Evolutionary conservation across 1,139 yeast genomes (phyloP), one percentile per base, ranked within the genome.

Genomic region (Kurtzmaniella quercitrusa): DNA sequence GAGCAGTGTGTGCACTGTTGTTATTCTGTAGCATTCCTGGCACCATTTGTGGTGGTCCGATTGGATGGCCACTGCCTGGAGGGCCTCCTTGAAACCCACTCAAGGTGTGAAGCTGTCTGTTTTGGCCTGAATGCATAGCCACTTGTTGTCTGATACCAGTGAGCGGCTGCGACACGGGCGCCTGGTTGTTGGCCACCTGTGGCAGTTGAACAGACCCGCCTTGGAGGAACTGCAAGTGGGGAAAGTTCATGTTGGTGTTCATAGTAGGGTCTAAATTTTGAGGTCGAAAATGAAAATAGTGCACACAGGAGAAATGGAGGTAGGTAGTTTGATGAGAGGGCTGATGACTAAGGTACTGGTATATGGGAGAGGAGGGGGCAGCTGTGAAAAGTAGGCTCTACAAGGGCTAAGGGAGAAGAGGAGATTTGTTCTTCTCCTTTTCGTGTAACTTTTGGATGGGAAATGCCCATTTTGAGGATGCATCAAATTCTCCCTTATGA

Each of bases 161-260:
- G 24, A 39, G 46, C 38, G 46, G 53, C 25, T 41, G 51, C 18
- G 48, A 54, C 15, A 42, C 38, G 3, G 25, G 25, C 3, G 38
- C 16, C 19, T 36, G 38, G 12, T 17, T 36, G 27, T 66, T 75
- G 2, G 68, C 50, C 37, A 70, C 55, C 50, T 66, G 77, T 1
- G 75, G 74, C 36, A 74, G 66, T 45, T 54, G 38, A 51, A 53
- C 44, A 56, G 66, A 45, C 51, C 65, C 21, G 55, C 60, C 39
- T 47, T 55, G 77, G 48, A 72, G 60, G 54, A 69, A 71, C 52
- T 70, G 77, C 44, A 71, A 66, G 50, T 71, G 77, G 36, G 76
- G 76, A 46, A 68, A 66, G 59, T 68, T 71, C 66, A 62, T 62
- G 37, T 29, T 18, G 21, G 16, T 12, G 27, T 36, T 18, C 21